Percentiles rank a stretch among this genome's conserved stretches.
phyloP scores from a whole-genome alignment of 106 monocot species.

The Dendrobium catenatum region DNA sequence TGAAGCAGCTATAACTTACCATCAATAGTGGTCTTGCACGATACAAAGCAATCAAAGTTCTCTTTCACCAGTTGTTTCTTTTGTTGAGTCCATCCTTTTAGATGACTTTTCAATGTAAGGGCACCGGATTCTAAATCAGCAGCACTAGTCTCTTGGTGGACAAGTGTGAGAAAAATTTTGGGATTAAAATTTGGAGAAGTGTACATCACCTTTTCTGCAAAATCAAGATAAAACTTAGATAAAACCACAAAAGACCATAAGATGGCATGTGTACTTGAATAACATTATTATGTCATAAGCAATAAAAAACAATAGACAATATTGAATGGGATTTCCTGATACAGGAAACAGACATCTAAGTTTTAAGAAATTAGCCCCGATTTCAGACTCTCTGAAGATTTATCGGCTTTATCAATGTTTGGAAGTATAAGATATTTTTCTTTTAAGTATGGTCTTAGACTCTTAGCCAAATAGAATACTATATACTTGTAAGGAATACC shows the following conservation, averaged over 20 bases:
- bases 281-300: not conserved
- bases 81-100: slow-evolving; percentile 92
- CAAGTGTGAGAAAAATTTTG: slow-evolving; percentile 77
- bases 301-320: not conserved
- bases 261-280: not conserved
- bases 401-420: not conserved
- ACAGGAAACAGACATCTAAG: not conserved
- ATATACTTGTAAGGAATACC: not conserved
- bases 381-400: not conserved
- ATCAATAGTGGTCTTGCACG: slow-evolving; percentile 98
- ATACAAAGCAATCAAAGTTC: slow-evolving; percentile 99
- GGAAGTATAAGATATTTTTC: not conserved
- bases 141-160: slow-evolving; percentile 84
- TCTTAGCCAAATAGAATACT: not conserved
- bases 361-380: not conserved
- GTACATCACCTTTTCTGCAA: slow-evolving; percentile 89
- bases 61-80: slow-evolving; percentile 97
- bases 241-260: slow-evolving; percentile 9
- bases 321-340: not conserved
- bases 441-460: not conserved
- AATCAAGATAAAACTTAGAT: slow-evolving; percentile 2
- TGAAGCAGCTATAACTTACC: slow-evolving; percentile 32
- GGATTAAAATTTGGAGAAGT: slow-evolving; percentile 87
- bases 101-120: slow-evolving; percentile 73
- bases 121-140: slow-evolving; percentile 92